Base-by-base conservation (phyloP, 768 basidiomycete species). In the Boletus rufocinnamomeus region DNA sequence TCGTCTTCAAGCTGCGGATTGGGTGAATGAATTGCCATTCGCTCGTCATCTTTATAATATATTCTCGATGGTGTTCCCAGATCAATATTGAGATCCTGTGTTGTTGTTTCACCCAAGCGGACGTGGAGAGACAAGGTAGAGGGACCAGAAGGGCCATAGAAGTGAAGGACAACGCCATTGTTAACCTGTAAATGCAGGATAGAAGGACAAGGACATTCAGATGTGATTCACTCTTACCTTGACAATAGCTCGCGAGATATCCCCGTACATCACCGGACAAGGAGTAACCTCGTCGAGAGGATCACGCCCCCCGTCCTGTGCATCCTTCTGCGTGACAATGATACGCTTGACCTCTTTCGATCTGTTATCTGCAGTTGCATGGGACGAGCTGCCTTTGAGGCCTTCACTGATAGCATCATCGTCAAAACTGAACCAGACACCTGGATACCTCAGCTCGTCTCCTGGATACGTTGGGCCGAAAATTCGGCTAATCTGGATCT, bases 41-140 rank as follows among this genome's bases (percentile, higher is more conserved):
- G 77, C 61, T 91, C 87, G 66, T 95, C 94, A 55, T 95, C 93
- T 70, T 95, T 94, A 76, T 92, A 91, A 72, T 89, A 88, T 50
- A 86, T 77, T 32, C 87, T 80, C 17, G 86, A 75, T 6, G 94
- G 93, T 16, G 89, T 80, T 7, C 94, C 94, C 21, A 96, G 77
- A 61, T 92, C 91, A 27, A 89, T 76, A 2, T 78, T 82, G 46
- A 95, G 73, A 70, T 95, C 93, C 70, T 96, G 91, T 3, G 88
- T 86, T 9, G 87, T 93, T 7, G 91, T 95, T 63, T 84, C 77
- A 25, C 90, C 86, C 19, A 97, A 69, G 23, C 79, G 77, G 50
- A 96, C 74, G 43, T 84, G 80, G 25, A 93, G 64, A 19, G 83
- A 79, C 38, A 50, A 60, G 1, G 58, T 49, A n/a, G 67, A 60